phyloP scores from a whole-genome alignment of 1,139 yeast species.

The Debaryomyces robertsiae region DNA sequence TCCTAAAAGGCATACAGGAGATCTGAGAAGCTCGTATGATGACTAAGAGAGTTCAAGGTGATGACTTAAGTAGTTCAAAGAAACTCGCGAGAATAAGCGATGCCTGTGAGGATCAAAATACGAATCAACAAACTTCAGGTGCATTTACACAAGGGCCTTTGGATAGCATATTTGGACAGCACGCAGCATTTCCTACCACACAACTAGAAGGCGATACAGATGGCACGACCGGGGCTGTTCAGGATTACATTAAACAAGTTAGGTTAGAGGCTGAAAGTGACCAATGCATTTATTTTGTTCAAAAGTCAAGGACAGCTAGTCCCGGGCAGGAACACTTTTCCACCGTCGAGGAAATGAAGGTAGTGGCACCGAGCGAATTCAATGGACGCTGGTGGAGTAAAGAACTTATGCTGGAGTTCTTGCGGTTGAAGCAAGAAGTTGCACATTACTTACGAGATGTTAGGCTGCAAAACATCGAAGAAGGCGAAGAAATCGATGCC shows the following conservation, averaged over 20 bases:
- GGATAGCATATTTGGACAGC: constrained; percentile 24
- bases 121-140: background rate
- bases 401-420: constrained; percentile 13
- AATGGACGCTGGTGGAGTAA: constrained; percentile 8
- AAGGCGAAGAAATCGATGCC: background rate
- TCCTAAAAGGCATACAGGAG: no score
- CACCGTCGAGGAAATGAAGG: constrained; percentile 3
- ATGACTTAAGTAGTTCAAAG: constrained; percentile 57
- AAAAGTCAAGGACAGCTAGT: constrained; percentile 8
- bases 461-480: background rate
- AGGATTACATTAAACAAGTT: constrained; percentile 30
- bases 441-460: constrained; percentile 3
- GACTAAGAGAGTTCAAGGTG: constrained; percentile 52
- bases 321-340: constrained; percentile 1
- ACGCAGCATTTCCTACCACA: constrained; percentile 26
- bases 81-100: constrained; percentile 1
- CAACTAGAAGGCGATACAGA: constrained; percentile 15
- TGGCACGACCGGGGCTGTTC: constrained; percentile 22
- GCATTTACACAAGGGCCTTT: constrained; percentile 12
- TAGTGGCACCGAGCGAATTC: constrained; percentile 10
- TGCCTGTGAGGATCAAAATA: background rate
- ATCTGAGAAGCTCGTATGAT: background rate
- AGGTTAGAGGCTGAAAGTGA: constrained; percentile 35
- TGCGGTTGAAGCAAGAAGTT: constrained; percentile 11
- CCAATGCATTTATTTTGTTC: constrained; percentile 19